A percentile compares a stretch with the other conserved stretches of the same genome.
These are phyloP conservation scores for Solanum lignicaule DNA, from an alignment of 257 asterid genomes.

Conservation along the genomic window DNA sequence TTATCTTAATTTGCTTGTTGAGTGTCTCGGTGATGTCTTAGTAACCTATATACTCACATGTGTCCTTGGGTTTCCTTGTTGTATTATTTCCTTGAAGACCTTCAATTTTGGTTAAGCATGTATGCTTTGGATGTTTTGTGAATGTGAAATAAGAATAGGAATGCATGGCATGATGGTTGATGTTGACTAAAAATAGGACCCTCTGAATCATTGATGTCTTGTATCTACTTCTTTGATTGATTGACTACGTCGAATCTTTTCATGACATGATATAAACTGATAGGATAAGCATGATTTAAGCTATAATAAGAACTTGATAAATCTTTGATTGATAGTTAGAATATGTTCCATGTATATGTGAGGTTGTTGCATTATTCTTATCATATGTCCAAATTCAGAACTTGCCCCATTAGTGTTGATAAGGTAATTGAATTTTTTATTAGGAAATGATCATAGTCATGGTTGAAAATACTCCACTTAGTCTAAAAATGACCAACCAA, in stretches of 20 bases:
- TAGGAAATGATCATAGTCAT: not conserved
- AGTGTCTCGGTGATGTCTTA: not conserved
- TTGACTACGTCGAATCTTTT: not conserved
- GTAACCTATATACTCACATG: not conserved
- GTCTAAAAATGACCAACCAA: not conserved
- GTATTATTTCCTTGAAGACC: not conserved
- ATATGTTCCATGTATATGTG: not conserved
- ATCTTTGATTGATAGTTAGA: not conserved
- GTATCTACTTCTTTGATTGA: not conserved
- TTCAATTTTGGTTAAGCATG: no score
- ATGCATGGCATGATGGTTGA: not conserved
- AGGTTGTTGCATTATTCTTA: not conserved
- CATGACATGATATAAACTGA: not conserved
- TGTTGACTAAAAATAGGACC: not conserved
- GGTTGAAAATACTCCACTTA: not conserved
- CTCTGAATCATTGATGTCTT: not conserved
- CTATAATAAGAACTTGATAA: not conserved
- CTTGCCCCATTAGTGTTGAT: not conserved
- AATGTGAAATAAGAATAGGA: not conserved
- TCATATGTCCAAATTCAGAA: not conserved
- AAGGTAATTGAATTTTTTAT: no score
- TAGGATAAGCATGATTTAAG: not conserved
- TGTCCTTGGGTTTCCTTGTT: not conserved
- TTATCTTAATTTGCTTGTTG: not conserved
- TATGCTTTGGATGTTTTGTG: not conserved